Evolutionary conservation across 805 yeast species (phyloP), one percentile per base, ranked within the genome.

Genomic region (Alloascoidea hylecoeti): DNA sequence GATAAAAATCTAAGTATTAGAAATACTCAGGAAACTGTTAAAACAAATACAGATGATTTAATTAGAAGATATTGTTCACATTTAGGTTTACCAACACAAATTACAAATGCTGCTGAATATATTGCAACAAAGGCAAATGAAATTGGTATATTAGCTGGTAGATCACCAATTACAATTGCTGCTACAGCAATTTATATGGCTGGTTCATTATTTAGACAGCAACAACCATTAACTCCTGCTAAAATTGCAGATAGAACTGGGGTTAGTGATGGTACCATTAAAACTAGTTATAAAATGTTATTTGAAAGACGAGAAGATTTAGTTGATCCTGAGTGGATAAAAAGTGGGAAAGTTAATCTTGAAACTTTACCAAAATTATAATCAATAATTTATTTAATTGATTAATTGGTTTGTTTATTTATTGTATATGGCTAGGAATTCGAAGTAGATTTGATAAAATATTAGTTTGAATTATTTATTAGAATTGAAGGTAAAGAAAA

Each of bases 101-200:
- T 88, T 35, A 78, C 96, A 15, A 83, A 85, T 44, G 89, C 94
- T 5, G 95, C 97, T 2, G 96, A 89, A 57, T 72, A 79, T 50
- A 85, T 92, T 47, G 96, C 96, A 2, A 75, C 85, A 53, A 70
- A 79, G 46, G 85, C 94, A 51, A 82, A 84, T 52, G 95, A 83
- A 44, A 78, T 80, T 44, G 96, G 96, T 40, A 94, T 89, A 30
- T 67, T 92, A 51, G 96, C 95, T 14, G 97, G 98, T 49, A 72
- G 96, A 47, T 83, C 96, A 2, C 98, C 98, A 18, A 88, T 88
- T 39, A 89, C 98, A 28, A 85, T 92, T 52, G 96, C 97, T 0
- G 97, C 97, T 4, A 94, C 96, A 1, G 94, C 92, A 3, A 89
- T 92, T 36, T 92, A 89, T 60, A 78, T 92, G 82, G 83, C 95